Evolutionary conservation across 2,329 filamentous ascomycete genomes (phyloP).

Genomic region (Phialophora expanda): DNA sequence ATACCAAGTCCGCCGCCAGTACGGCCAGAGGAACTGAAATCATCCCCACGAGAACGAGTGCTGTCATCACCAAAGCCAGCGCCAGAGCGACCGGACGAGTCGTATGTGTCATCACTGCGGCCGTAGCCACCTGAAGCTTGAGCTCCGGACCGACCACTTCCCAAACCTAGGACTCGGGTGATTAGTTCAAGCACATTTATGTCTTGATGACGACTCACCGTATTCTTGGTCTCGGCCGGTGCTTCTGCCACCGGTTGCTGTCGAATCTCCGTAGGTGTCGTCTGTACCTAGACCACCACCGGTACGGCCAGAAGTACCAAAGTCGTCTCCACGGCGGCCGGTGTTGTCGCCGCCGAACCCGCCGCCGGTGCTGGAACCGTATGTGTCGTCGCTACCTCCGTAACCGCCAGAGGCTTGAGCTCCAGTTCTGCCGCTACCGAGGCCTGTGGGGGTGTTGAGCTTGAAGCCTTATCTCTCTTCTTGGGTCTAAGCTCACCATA

Average conservation of each 20-base stretch:
- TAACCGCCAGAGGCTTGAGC: constrained; percentile 20
- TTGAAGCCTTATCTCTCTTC: background rate
- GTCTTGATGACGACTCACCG: constrained; percentile 1
- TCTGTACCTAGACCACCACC: constrained; percentile 24
- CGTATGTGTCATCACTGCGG: constrained; percentile 29
- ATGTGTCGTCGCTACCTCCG: constrained; percentile 31
- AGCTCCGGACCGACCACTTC: constrained; percentile 15
- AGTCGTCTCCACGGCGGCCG: constrained; percentile 11
- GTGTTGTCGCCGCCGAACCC: constrained; percentile 31
- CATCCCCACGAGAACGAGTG: background rate
- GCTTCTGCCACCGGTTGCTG: constrained; percentile 20
- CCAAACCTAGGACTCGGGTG: constrained; percentile 7
- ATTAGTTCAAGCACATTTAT: background rate
- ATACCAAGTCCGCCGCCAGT: constrained; percentile 33
- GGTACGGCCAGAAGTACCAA: constrained; percentile 9
- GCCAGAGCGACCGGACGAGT: constrained; percentile 23
- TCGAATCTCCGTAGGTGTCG: constrained; percentile 22
- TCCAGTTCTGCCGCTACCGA: constrained; percentile 22
- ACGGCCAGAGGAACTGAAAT: background rate
- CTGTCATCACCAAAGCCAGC: constrained; percentile 34
- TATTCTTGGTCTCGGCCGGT: constrained; percentile 23
- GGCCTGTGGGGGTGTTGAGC: constrained; percentile 1
- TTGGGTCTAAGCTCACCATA: constrained; percentile 2
- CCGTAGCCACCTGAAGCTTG: constrained; percentile 22
- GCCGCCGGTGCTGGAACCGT: constrained; percentile 30